A percentile compares a stretch with the other conserved stretches of the same genome.
Conservation (phyloP, 768 basidiomycete species). For the Scleroderma citrinum region DNA sequence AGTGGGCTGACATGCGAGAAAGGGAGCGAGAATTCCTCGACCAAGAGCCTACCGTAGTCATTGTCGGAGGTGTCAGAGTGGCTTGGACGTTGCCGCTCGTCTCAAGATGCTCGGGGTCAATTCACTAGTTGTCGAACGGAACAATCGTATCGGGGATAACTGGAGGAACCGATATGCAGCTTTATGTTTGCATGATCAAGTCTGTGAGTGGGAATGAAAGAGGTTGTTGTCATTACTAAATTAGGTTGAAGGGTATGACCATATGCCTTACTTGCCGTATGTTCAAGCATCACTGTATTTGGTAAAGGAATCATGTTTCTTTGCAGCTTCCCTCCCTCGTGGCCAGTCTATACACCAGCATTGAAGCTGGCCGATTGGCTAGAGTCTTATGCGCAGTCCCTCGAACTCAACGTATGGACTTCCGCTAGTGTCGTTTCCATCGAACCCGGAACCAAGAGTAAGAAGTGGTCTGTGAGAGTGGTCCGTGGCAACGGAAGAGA, state of each 20-base stretch:
- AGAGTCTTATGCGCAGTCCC: constrained; percentile 51
- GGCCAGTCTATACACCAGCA: constrained; percentile 49
- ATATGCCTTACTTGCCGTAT: constrained; percentile 51
- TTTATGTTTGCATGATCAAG: constrained; percentile 48
- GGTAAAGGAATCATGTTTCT: background rate
- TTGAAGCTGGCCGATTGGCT: constrained; percentile 64
- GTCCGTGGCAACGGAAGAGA: constrained; percentile 23
- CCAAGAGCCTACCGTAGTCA: constrained; percentile 49
- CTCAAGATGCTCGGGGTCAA: constrained; percentile 42
- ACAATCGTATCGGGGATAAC: constrained; percentile 47
- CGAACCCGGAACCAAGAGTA: constrained; percentile 31
- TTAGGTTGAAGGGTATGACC: constrained; percentile 38
- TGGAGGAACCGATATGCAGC: constrained; percentile 59
- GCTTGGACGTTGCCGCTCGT: constrained; percentile 43
- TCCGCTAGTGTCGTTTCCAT: constrained; percentile 37
- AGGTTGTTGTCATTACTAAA: background rate
- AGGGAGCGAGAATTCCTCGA: constrained; percentile 41
- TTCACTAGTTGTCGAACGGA: constrained; percentile 51
- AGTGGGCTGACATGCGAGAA: constrained; percentile 46
- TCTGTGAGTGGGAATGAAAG: constrained; percentile 33
- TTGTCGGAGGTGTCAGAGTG: constrained; percentile 63
- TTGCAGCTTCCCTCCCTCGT: constrained; percentile 45
- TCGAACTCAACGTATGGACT: constrained; percentile 64
- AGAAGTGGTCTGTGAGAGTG: constrained; percentile 43
- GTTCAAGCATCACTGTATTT: constrained; percentile 10